Base-by-base conservation (phyloP, 2,329 filamentous ascomycete species). In the Harringtonia aguacate region DNA sequence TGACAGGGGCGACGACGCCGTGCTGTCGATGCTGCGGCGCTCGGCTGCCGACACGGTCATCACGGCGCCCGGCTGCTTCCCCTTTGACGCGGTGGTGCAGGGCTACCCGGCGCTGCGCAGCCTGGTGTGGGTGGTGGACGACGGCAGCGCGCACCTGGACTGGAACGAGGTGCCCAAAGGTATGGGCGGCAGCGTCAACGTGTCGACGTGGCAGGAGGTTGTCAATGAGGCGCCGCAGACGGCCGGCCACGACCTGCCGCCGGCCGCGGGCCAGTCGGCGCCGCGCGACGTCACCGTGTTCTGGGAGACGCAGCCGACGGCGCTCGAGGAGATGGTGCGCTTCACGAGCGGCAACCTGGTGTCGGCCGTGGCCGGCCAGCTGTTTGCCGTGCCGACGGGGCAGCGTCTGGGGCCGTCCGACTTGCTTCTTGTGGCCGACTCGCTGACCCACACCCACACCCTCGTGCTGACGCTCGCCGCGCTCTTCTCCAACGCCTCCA, bases 161-260 rank as follows among this genome's bases (percentile, higher is more conserved):
- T 98, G 90, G 89, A 89, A 86, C 54, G 86, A 90, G 58, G 77
- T 89, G 3, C 88, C 89, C 12, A 76, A 83, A 56, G 83, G 84
- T 41, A 81, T 82, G 45, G 82, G 82, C 15, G 77, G 82, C 46
- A 79, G 73, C 49, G 71, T 94, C 48, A 84, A 84, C 45, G 84
- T 95, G 15, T 77, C 81, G n/a, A 92, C 90, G 14, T 98, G 90
- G 89, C 86, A 94, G 56, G 86, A 95, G 47, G 75, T 97, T 43
- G 67, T 95, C 22, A 77, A 83, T 51, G 84, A 92, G 49, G 72
- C 73, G 51, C 79, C 79, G 17, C 64, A 68, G 24, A 68, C 67
- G 43, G 70, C 75, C 31, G 75, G 72, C 35, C 66, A 66, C 8
- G 76, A 86, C 18, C 69, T 95, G 13, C 86, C 86, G 1, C 63